Base-by-base conservation (phyloP, 768 basidiomycete genomes). In the Austroboletus festivus region DNA sequence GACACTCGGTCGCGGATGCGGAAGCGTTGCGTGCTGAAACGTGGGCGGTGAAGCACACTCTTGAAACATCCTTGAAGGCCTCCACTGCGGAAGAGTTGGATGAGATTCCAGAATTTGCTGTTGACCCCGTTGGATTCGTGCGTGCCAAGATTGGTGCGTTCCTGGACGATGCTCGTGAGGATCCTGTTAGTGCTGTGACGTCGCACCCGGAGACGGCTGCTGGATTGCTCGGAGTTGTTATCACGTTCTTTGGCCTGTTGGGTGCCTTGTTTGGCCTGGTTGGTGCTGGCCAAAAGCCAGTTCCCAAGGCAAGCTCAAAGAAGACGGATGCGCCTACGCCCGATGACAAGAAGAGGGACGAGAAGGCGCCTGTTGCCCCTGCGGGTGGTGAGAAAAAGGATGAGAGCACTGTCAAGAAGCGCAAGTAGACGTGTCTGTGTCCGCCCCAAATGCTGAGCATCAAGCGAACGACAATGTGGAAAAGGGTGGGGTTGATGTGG, bases 1-100 rank as follows among this genome's bases (percentile, higher is more conserved):
- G 93, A 50, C 86, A 93, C 76, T 94, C 93, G 18, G 64, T 82
- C 49, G 81, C 82, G 33, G 92, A 95, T 51, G 96, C 96, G 53
- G 83, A 88, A 68, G 70, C 73, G 11, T 71, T 99, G 57, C 91
- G 93, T 47, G 71, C 74, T 15, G 91, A 94, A 72, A 90, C 93
- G n/a, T 99, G 89, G 71, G 81, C 83, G 57, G 67, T 95, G 70
- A 98, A 97, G 83, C 86, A 89, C 66, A 70, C 81, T 9, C 74
- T 93, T 40, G 95, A 97, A 71, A 75, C 78, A 69, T 74, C 77
- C 21, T 60, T 56, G 1, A 58, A 68, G 37, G 74, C 75, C 2
- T 74, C 68, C 4, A 63, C 70, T 6, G 80, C 79, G 0, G 73
- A 76, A 18, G 80, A 80, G 0, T 73, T 63, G 0, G 68, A 74